These are phyloP conservation scores for Incumbomyces lentus DNA, from an alignment of 2,329 filamentous ascomycete genomes.

Conservation along the genomic window DNA sequence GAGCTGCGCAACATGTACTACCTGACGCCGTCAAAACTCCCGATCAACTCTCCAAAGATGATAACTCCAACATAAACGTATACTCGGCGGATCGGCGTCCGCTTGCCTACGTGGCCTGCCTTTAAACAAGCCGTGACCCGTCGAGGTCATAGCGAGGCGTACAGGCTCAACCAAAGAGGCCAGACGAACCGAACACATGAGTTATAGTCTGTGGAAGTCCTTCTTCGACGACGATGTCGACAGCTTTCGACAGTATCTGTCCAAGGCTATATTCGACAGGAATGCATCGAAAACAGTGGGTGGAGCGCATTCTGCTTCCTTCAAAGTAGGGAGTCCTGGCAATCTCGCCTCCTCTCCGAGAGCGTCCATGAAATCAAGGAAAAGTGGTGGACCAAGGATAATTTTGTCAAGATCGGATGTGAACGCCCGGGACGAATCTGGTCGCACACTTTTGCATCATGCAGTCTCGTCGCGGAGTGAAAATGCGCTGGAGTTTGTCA, in stretches of 20 bases:
- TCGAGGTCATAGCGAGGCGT: conserved; percentile 84
- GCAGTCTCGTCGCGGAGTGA: conserved; percentile 64
- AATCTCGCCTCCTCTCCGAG: conserved; percentile 40
- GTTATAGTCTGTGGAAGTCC: conserved; percentile 90
- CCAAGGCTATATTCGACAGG: conserved; percentile 50
- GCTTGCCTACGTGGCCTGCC: conserved; percentile 33
- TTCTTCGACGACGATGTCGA: conserved; percentile 98
- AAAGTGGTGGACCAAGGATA: conserved; percentile 12
- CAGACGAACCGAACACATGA: conserved; percentile 57
- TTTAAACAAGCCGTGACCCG: conserved; percentile 89
- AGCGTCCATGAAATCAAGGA: conserved; percentile 20
- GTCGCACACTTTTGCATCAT: conserved; percentile 74
- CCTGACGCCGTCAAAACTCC: neutral
- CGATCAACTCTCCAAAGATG: neutral
- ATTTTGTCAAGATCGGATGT: conserved; percentile 55
- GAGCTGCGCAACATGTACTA: neutral
- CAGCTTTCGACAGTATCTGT: conserved; percentile 79
- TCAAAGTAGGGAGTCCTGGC: conserved; percentile 24
- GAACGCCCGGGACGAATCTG: conserved; percentile 72
- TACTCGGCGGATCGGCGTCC: neutral
- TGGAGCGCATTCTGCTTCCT: conserved; percentile 35
- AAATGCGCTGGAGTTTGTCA: conserved; percentile 63
- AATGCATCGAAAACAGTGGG: conserved; percentile 18
- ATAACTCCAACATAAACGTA: conserved; percentile 5
- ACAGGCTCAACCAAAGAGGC: conserved; percentile 39